A percentile compares a stretch with the other conserved stretches of the same genome.
Conservation (phyloP, 257 asterid species). For the Lithospermum erythrorhizon region DNA sequence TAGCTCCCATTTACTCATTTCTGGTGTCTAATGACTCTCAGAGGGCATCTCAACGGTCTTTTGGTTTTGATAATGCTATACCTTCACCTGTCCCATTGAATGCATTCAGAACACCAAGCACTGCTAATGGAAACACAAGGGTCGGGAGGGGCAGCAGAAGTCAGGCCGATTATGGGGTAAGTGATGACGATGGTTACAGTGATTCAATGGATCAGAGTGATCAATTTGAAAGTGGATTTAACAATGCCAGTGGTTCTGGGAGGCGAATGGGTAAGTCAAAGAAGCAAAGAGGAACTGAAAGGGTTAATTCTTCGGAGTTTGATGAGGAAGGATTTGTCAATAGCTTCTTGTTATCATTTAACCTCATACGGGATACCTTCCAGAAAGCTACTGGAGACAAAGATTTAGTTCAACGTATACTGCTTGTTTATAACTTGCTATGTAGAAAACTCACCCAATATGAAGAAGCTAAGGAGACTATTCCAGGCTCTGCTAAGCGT, state of each 20-base stretch:
- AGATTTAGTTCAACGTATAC: conserved; percentile 34
- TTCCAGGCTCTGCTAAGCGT: conserved; percentile 43
- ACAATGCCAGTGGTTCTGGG: conserved; percentile 27
- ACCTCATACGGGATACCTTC: conserved; percentile 43
- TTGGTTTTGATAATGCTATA: conserved; percentile 21
- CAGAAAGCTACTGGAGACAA: conserved; percentile 52
- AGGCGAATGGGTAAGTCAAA: conserved; percentile 38
- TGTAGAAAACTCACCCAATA: conserved; percentile 50
- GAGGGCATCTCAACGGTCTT: conserved; percentile 17
- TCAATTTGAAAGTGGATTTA: conserved; percentile 12
- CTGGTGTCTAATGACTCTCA: too few relatives aligned
- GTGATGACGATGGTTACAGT: conserved; percentile 38
- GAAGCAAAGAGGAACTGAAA: conserved; percentile 21
- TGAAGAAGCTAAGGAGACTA: conserved; percentile 46
- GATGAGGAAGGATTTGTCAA: conserved; percentile 39
- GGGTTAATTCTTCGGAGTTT: conserved; percentile 17
- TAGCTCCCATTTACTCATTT: conserved; percentile 61
- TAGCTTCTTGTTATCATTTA: conserved; percentile 32
- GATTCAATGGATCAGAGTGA: conserved; percentile 36
- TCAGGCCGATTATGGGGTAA: conserved; percentile 22
- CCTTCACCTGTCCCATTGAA: conserved; percentile 64
- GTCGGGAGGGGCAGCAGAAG: conserved; percentile 23
- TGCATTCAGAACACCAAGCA: conserved; percentile 55
- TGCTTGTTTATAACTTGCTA: conserved; percentile 47
- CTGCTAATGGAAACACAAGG: conserved; percentile 40